Base-by-base conservation (phyloP, 768 basidiomycete species). In the Russula emetica region DNA sequence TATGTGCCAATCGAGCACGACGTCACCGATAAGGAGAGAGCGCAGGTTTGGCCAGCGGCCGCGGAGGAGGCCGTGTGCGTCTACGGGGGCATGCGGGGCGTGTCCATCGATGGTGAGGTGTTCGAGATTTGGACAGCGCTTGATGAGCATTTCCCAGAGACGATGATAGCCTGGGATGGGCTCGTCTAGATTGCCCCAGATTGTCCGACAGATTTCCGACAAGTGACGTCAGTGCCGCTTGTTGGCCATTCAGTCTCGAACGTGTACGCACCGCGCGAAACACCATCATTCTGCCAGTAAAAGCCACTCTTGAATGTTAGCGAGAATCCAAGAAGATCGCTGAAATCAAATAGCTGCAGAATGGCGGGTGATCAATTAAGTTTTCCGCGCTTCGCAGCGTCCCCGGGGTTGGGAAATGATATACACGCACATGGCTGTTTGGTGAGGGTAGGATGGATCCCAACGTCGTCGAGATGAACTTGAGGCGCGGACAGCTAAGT, bases 91-190 rank as follows among this genome's bases (percentile, higher is more conserved):
- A 14, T 82, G 75, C 1, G 79, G 74, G 14, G 83, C 83, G 36
- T 75, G 75, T 4, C 84, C 83, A 24, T 83, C 77, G 34, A 91
- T 78, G 50, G 76, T 73, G 5, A 92, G 78, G 59, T 86, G 84
- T 71, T 88, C 83, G 9, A 92, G 79, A 67, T 86, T 78, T 1
- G 85, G 86, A 69, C 85, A 87, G 32, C 79, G 80, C 28, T 76
- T 74, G 58, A 84, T 82, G 53, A 91, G 79, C 89, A 92, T 88
- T 65, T 84, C 80, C 85, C 86, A 88, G 58, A 91, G 75, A 44
- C 77, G 78, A 52, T 76, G 76, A 60, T 79, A 82, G 26, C 80
- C 76, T 2, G 83, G 68, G 6, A 69, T 44, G 4, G 79, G 63
- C 64, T 83, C 80, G 66, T 84, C 82, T 85, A 9, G 36, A 64